phyloP scores from a whole-genome alignment of 1,139 yeast species.

The Suhomyces kunorum region DNA sequence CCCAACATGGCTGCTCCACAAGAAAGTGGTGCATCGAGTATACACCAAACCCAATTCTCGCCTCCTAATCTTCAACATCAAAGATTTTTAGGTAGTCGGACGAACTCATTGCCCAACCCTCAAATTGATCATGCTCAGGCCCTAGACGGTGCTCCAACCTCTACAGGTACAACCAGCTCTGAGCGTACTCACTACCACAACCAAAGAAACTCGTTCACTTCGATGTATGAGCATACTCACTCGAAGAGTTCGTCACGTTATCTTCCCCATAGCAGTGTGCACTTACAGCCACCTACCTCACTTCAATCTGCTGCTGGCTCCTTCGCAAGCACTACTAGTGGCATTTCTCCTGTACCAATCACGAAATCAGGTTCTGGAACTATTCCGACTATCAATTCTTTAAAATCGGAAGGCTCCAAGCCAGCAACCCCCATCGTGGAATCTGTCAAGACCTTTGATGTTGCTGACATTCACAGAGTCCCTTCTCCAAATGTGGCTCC shows the following conservation, averaged over 20 bases:
- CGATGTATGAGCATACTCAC: slow-evolving; percentile 20
- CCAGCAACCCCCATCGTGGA: slow-evolving; percentile 10
- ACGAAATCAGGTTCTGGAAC: slow-evolving; percentile 7
- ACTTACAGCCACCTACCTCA: slow-evolving; percentile 9
- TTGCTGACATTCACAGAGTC: slow-evolving; percentile 3
- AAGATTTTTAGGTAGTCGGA: slow-evolving; percentile 16
- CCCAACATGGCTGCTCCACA: slow-evolving; percentile 14
- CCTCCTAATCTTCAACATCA: slow-evolving; percentile 3
- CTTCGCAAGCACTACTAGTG: neutral
- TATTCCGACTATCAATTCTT: slow-evolving; percentile 8
- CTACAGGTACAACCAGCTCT: slow-evolving; percentile 3
- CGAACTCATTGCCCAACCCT: slow-evolving; percentile 29
- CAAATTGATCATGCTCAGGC: slow-evolving; percentile 17
- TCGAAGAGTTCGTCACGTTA: slow-evolving; percentile 6
- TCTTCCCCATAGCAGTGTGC: slow-evolving; percentile 9
- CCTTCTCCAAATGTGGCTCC: slow-evolving; percentile 6
- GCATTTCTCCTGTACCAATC: slow-evolving; percentile 1
- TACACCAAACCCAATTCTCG: slow-evolving; percentile 4
- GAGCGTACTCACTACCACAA: slow-evolving; percentile 6
- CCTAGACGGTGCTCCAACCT: slow-evolving; percentile 10
- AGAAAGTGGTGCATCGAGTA: neutral
- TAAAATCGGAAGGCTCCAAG: slow-evolving; percentile 6
- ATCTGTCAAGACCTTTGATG: slow-evolving; percentile 1
- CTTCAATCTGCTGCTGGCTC: slow-evolving; percentile 2
- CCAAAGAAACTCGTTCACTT: slow-evolving; percentile 22